Evolutionary conservation across 371 early-diverging fungal genomes (phyloP).

Genomic region (Mucor lusitanicus): DNA sequence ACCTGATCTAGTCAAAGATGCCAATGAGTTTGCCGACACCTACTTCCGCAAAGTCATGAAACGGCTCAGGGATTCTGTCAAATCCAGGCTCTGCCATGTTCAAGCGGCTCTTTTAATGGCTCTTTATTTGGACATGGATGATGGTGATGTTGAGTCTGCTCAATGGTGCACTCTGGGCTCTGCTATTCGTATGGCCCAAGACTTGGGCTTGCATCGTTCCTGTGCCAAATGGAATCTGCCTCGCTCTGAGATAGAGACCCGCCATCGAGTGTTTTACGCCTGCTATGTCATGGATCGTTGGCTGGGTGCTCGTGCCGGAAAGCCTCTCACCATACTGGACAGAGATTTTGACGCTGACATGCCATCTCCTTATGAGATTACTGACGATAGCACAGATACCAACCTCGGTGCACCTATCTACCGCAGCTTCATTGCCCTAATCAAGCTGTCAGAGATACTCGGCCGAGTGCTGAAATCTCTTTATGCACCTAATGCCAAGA

Average conservation of each 20-base stretch:
- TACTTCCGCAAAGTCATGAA: slow-evolving; percentile 42
- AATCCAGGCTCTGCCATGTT: slow-evolving; percentile 39
- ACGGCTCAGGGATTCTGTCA: slow-evolving; percentile 31
- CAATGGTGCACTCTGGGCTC: slow-evolving; percentile 64
- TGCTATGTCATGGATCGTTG: slow-evolving; percentile 64
- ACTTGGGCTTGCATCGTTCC: slow-evolving; percentile 68
- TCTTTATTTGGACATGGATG: slow-evolving; percentile 45
- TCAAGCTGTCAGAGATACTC: slow-evolving; percentile 48
- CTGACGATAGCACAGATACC: not conserved
- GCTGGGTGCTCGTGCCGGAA: slow-evolving; percentile 51
- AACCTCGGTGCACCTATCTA: slow-evolving; percentile 27
- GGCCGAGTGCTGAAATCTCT: slow-evolving; percentile 45
- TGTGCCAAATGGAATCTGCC: slow-evolving; percentile 56
- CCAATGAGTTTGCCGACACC: slow-evolving; percentile 30
- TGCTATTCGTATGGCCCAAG: slow-evolving; percentile 71
- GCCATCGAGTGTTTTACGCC: slow-evolving; percentile 67
- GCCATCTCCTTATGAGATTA: slow-evolving; percentile 40
- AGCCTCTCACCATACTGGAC: slow-evolving; percentile 54
- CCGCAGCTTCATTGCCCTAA: slow-evolving; percentile 31
- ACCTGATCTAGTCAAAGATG: slow-evolving; percentile 23
- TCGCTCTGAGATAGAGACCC: slow-evolving; percentile 54
- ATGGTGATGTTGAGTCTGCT: slow-evolving; percentile 42
- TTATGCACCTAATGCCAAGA: slow-evolving; percentile 48
- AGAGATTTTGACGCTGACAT: slow-evolving; percentile 50
- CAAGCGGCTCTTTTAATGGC: slow-evolving; percentile 46